Evolutionary conservation across 371 early-diverging fungal genomes (phyloP).

Genomic region (Syncephalastrum monosporum): DNA sequence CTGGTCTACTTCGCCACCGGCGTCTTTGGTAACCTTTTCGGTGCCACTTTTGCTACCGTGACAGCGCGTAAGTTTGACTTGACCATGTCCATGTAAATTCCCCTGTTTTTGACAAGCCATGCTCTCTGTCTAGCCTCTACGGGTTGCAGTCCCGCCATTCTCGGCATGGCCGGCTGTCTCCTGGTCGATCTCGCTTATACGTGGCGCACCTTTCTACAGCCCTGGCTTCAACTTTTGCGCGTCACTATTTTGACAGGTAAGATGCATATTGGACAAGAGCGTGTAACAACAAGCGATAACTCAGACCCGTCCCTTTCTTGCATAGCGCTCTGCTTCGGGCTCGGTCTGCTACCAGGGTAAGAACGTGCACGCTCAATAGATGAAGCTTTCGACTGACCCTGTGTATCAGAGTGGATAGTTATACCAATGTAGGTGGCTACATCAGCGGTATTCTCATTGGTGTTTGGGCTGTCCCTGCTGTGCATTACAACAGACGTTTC

Average conservation of each 20-base stretch:
- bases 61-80: constrained; percentile 40
- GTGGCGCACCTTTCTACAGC: constrained; percentile 61
- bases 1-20: constrained; percentile 59
- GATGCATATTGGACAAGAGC: not conserved
- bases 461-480: constrained; percentile 34
- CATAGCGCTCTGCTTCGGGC: constrained; percentile 38
- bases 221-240: constrained; percentile 64
- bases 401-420: constrained; percentile 37
- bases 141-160: constrained; percentile 73
- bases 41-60: constrained; percentile 46
- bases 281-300: not conserved
- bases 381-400: not conserved
- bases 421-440: constrained; percentile 69
- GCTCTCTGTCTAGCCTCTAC: constrained; percentile 42
- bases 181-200: constrained; percentile 69
- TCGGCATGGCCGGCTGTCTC: constrained; percentile 67
- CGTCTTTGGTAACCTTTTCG: constrained; percentile 55
- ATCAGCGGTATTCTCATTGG: constrained; percentile 47
- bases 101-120: not conserved
- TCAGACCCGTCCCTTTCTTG: too few relatives aligned
- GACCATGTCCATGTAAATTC: not conserved
- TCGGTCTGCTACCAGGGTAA: constrained; percentile 73
- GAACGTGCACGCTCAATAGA: constrained; percentile 27
- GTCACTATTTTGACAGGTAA: constrained; percentile 17
- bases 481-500: not conserved